Evolutionary conservation across 495 filamentous ascomycete genomes (phyloP), one percentile per base, ranked within the genome.

Genomic region (Neurospora sp.): DNA sequence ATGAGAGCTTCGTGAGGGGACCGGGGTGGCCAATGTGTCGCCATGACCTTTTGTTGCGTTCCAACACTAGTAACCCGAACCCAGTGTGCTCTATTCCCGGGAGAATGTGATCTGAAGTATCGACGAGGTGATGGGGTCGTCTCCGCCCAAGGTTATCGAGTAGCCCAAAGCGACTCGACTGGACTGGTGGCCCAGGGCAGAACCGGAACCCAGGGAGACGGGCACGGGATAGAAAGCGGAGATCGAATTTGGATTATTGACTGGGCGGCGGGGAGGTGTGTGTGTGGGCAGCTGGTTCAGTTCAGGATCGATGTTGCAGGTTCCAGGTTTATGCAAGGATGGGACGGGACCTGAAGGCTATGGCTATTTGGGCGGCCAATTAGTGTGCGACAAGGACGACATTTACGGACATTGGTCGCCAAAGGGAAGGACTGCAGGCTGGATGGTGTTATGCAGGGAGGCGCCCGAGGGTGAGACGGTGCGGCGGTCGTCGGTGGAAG

Each of bases 1-100:
- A 96, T 83, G 4, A 98, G 88, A 39, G 89, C 94, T 72, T 94
- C 92, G 80, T 92, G 90, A 70, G 94, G 94, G 18, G 94, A 97
- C 79, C 90, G 87, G 16, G 94, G 94, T 54, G 94, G 94, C 94
- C 94, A 98, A 81, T 89, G 88, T 74, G 84, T 82, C 27, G 78
- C 78, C 79, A 81, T 81, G 39, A n/a, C 70, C 54, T 66, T 62
- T 35, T 66, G 54, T 66, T 35, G 14, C 54, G 54, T 8, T 66
- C 54, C 27, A 66, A 66, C 14, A 37, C 27, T 66, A 8, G 54
- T 18, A 66, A 66, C 54, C 54, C 54, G 54, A 66, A 66, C 27
- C 54, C 54, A 66, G 54, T 8, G 1, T 8, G 20, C 23, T 59
- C 23, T 62, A 1, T 31, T 0, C 12, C 18, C 11, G 23, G 23